phyloP scores from a whole-genome alignment of 2,329 filamentous ascomycete genomes.

The Pyricularia sp. region DNA sequence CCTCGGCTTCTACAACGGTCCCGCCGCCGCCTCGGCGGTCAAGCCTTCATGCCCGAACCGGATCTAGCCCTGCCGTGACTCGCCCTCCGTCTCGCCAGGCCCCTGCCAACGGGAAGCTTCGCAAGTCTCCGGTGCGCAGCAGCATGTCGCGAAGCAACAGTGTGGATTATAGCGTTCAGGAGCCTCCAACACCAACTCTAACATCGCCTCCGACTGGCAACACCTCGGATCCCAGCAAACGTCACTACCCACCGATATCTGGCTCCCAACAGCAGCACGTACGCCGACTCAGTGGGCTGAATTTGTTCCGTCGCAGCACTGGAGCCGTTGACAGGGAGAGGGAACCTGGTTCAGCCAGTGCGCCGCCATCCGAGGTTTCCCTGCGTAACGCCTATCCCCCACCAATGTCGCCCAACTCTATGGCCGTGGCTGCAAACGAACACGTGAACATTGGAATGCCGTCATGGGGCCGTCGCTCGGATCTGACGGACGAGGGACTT shows the following conservation, averaged over 20 bases:
- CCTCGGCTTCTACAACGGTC: slow-evolving; percentile 17
- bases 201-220: slow-evolving; percentile 5
- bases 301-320: slow-evolving; percentile 39
- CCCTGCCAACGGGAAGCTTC: slow-evolving; percentile 13
- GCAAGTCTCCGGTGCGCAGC: slow-evolving; percentile 15
- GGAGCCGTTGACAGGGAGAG: neutral
- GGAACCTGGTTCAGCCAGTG: slow-evolving; percentile 11
- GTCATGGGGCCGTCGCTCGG: slow-evolving; percentile 27
- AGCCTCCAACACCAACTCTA: slow-evolving; percentile 4
- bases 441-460: slow-evolving; percentile 24
- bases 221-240: slow-evolving; percentile 12
- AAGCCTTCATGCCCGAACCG: slow-evolving; percentile 40
- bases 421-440: neutral
- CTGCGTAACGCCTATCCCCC: slow-evolving; percentile 9
- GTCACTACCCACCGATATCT: slow-evolving; percentile 40
- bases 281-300: slow-evolving; percentile 34
- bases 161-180: slow-evolving; percentile 11
- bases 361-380: slow-evolving; percentile 15
- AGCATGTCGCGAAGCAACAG: slow-evolving; percentile 16
- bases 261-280: slow-evolving; percentile 20
- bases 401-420: neutral
- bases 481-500: slow-evolving; percentile 29
- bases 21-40: slow-evolving; percentile 43
- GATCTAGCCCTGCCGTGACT: slow-evolving; percentile 16
- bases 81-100: slow-evolving; percentile 12